These are phyloP conservation scores for Rutstroemia sydowiana DNA, from an alignment of 2,329 filamentous ascomycete species.

Conservation along the genomic window DNA sequence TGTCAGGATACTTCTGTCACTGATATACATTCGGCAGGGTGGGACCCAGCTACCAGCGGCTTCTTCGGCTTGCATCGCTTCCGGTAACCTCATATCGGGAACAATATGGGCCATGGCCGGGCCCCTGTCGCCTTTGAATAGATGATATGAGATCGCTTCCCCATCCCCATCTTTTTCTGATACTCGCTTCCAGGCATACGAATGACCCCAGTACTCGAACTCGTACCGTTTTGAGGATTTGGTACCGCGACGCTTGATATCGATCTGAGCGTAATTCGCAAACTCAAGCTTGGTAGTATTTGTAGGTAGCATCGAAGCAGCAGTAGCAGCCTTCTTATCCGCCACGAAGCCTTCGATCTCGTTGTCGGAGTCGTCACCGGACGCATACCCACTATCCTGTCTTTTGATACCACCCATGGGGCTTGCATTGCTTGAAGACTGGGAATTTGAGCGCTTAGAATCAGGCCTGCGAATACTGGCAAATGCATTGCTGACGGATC, in stretches of 20 bases:
- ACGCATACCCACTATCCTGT: constrained; percentile 51
- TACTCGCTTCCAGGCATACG: constrained; percentile 76
- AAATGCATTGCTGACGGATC: constrained; percentile 52
- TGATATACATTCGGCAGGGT: constrained; percentile 86
- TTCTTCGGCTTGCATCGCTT: constrained; percentile 64
- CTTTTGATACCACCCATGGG: constrained; percentile 13
- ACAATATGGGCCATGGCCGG: constrained; percentile 75
- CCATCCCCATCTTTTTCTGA: constrained; percentile 57
- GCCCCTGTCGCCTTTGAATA: constrained; percentile 58
- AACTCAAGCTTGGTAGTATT: constrained; percentile 88
- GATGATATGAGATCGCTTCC: constrained; percentile 67
- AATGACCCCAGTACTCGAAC: constrained; percentile 88
- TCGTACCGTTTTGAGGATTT: constrained; percentile 71
- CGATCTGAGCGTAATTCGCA: constrained; percentile 91
- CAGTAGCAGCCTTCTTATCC: constrained; percentile 22
- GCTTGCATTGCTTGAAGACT: constrained; percentile 12
- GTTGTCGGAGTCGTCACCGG: constrained; percentile 33
- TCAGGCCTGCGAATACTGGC: constrained; percentile 40
- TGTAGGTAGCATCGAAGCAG: constrained; percentile 40
- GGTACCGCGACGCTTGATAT: constrained; percentile 63
- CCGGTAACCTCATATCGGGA: constrained; percentile 66
- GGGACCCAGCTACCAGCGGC: constrained; percentile 82
- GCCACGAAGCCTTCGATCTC: constrained; percentile 24
- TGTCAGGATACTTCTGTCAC: constrained; percentile 58
- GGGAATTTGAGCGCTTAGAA: constrained; percentile 32